These are phyloP conservation scores for Fusarium armeniacum DNA, from an alignment of 2,329 filamentous ascomycete genomes.

Conservation along the genomic window DNA sequence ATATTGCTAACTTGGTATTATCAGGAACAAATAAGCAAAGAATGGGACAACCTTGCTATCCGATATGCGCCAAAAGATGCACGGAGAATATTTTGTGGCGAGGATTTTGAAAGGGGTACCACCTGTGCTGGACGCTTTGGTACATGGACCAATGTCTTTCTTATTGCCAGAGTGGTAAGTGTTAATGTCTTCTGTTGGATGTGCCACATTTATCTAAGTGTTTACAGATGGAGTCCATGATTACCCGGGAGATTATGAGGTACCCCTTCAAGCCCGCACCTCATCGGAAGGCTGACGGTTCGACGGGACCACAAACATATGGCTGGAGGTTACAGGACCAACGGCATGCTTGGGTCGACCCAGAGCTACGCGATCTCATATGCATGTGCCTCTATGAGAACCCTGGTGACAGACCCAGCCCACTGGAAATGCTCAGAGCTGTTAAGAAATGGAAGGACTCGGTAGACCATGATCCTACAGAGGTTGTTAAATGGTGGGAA, in stretches of 20 bases:
- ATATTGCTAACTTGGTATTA: conserved; percentile 18
- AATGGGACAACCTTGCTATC: conserved; percentile 46
- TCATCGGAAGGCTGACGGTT: conserved; percentile 9
- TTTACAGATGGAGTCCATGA: conserved; percentile 49
- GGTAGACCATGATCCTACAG: conserved; percentile 36
- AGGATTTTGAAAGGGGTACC: conserved; percentile 9
- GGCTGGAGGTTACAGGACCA: conserved; percentile 39
- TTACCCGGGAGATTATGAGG: conserved; percentile 34
- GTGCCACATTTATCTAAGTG: conserved; percentile 18
- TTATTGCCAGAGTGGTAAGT: conserved; percentile 49
- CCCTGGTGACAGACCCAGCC: conserved; percentile 48
- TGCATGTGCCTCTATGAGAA: conserved; percentile 47
- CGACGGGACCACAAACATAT: conserved; percentile 34
- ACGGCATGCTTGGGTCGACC: conserved; percentile 35
- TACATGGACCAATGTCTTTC: conserved; percentile 51
- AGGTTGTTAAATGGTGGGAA: conserved; percentile 44
- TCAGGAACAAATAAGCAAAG: conserved; percentile 47
- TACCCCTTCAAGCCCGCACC: conserved; percentile 32
- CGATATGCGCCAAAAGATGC: background rate
- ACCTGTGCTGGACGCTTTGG: conserved; percentile 50
- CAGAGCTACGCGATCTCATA: conserved; percentile 44
- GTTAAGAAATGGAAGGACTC: conserved; percentile 40
- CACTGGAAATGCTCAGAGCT: conserved; percentile 40
- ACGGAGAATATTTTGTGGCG: conserved; percentile 26
- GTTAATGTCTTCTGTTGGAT: no score